A percentile compares a stretch with the other conserved stretches of the same genome.
These are phyloP conservation scores for Kalmusia sp. DNA, from an alignment of 2,329 filamentous ascomycete species.

Conservation along the genomic window DNA sequence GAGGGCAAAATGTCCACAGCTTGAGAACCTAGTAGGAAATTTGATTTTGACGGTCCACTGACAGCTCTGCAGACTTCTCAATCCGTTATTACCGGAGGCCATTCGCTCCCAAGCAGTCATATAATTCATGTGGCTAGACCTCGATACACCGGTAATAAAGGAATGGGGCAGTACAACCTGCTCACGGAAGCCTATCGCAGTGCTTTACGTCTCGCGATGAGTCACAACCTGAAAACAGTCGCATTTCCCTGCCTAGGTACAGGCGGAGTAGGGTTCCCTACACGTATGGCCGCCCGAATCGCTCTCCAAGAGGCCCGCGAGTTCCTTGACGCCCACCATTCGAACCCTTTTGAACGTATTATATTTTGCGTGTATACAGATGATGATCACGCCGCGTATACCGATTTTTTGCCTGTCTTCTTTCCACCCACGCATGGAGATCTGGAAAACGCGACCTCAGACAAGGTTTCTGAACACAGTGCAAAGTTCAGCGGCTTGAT, in stretches of 20 bases:
- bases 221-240: constrained; percentile 32
- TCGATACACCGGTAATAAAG: constrained; percentile 25
- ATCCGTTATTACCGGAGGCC: constrained; percentile 32
- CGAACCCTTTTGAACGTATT: constrained; percentile 32
- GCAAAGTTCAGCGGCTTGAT: constrained; percentile 22
- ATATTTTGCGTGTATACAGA: constrained; percentile 38
- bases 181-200: constrained; percentile 42
- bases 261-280: constrained; percentile 40
- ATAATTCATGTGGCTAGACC: constrained; percentile 43
- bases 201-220: constrained; percentile 29
- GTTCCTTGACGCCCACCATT: constrained; percentile 34
- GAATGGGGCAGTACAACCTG: constrained; percentile 30
- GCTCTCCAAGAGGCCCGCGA: constrained; percentile 42
- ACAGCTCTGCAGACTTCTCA: constrained; percentile 21
- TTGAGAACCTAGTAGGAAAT: no score
- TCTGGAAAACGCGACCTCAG: constrained; percentile 25
- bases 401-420: constrained; percentile 36
- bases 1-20: no score
- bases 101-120: constrained; percentile 35
- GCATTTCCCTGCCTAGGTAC: constrained; percentile 43
- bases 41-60: not conserved
- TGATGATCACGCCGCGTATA: constrained; percentile 37
- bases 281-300: constrained; percentile 37
- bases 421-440: constrained; percentile 43
- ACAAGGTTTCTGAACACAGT: constrained; percentile 10